Evolutionary conservation across 257 asterid genomes (phyloP).

Genomic region (Solanum microdontum): DNA sequence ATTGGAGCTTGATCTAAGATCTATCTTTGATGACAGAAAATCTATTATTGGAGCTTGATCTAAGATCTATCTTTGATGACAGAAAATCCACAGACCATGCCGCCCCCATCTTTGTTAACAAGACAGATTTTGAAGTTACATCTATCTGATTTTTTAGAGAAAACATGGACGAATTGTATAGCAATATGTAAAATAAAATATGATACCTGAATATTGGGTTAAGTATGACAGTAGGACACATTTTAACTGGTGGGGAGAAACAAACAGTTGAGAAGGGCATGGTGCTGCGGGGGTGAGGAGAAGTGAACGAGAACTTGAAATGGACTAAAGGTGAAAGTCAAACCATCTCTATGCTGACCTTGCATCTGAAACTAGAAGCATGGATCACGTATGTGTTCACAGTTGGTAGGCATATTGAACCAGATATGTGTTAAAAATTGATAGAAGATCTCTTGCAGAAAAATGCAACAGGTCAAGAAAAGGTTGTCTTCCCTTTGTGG

Average conservation of each 20-base stretch:
- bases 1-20: background rate
- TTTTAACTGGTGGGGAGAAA: background rate
- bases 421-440: background rate
- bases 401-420: background rate
- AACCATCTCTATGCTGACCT: background rate
- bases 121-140: background rate
- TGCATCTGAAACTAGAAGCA: background rate
- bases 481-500: background rate
- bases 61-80: background rate
- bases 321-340: background rate
- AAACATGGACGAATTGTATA: background rate
- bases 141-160: background rate
- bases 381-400: background rate
- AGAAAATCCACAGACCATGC: background rate
- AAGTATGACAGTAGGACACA: background rate
- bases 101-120: background rate
- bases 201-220: no score
- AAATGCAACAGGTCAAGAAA: background rate
- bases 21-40: background rate
- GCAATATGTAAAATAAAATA: no score
- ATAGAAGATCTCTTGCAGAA: background rate
- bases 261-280: background rate
- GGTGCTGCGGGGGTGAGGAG: background rate
- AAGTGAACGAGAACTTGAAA: background rate
- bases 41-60: background rate